These are phyloP conservation scores for Ustulina deusta DNA, from an alignment of 2,329 filamentous ascomycete species.

Conservation along the genomic window DNA sequence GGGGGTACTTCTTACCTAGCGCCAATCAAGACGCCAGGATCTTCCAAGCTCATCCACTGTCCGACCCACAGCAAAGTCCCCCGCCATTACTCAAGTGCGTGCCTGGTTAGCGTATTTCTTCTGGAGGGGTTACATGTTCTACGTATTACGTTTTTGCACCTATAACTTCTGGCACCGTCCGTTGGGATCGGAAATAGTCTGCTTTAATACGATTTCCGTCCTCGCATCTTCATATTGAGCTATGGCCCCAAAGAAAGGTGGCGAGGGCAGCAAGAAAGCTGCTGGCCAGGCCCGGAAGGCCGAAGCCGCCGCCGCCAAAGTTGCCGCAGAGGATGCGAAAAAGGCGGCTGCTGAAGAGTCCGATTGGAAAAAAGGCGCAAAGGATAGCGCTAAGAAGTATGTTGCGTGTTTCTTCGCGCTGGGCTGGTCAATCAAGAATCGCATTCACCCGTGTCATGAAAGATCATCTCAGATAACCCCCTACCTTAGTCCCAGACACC, in stretches of 20 bases:
- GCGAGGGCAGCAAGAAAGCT: conserved; percentile 88
- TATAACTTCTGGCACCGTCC: background rate
- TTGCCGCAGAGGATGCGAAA: conserved; percentile 75
- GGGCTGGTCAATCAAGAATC: background rate
- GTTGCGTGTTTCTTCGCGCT: conserved; percentile 48
- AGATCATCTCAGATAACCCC: background rate
- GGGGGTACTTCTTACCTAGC: background rate
- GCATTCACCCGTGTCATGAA: background rate
- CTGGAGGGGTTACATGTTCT: conserved; percentile 8
- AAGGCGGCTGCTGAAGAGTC: conserved; percentile 75
- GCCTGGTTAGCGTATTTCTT: background rate
- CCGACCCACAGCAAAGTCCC: background rate
- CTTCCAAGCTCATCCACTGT: background rate
- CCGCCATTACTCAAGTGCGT: conserved; percentile 7
- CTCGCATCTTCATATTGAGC: background rate
- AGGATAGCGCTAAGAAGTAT: conserved; percentile 89
- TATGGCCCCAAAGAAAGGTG: conserved; percentile 80
- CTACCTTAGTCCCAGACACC: background rate
- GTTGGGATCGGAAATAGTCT: background rate
- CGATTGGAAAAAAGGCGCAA: conserved; percentile 88
- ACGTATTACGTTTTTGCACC: background rate
- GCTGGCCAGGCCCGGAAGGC: conserved; percentile 93
- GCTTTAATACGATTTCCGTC: background rate
- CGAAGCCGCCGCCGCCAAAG: conserved; percentile 84
- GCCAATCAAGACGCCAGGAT: background rate